Base-by-base conservation (phyloP, 257 asterid species). In the Euphrasia confusa region DNA sequence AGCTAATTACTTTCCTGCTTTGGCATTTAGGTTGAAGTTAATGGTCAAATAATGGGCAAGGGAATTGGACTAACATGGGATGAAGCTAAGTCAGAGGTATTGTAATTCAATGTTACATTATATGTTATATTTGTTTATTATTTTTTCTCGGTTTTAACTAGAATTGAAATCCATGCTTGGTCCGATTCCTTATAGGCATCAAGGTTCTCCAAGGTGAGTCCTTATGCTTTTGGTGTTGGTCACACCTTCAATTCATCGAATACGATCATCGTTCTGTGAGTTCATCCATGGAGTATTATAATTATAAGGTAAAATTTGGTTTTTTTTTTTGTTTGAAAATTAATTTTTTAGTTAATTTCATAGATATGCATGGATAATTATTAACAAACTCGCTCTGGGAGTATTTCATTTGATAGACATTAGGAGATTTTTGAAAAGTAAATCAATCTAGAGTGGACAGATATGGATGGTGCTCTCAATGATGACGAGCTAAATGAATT, bases 11-110 rank as follows among this genome's bases (percentile, higher is more conserved):
- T 71, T 21, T 4, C 62, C 48, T 73, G 33, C 47, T 60, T 56
- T 73, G 70, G 74, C 28, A 32, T 77, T 53, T 76, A 89, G 97
- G 99, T 85, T 69, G 97, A 89, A 78, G 71, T 93, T 64, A 83
- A 85, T 74, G 97, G 99, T 66, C 86, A 87, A 60, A 73, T 93
- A 64, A 59, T 85, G 70, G 99, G 95, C 47, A 84, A 82, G 75
- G 99, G 99, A 73, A 71, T 82, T 63, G 97, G 99, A 67, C 63
- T 73, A 61, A 80, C 96, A 58, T 83, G 87, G 92, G 97, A 87
- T 64, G 99, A 87, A 66, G 99, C 99, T n/a, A 93, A 85, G 66
- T 68, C 95, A 35, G 80, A 89, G 96, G 97, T 89, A 78, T 52
- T 66, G 9, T 30, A 2, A 57, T 54, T 60, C 60, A 30, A 64